A percentile compares a stretch with the other conserved stretches of the same genome.
These are phyloP conservation scores for Microdochium nivale DNA, from an alignment of 2,329 filamentous ascomycete genomes.

Conservation along the genomic window DNA sequence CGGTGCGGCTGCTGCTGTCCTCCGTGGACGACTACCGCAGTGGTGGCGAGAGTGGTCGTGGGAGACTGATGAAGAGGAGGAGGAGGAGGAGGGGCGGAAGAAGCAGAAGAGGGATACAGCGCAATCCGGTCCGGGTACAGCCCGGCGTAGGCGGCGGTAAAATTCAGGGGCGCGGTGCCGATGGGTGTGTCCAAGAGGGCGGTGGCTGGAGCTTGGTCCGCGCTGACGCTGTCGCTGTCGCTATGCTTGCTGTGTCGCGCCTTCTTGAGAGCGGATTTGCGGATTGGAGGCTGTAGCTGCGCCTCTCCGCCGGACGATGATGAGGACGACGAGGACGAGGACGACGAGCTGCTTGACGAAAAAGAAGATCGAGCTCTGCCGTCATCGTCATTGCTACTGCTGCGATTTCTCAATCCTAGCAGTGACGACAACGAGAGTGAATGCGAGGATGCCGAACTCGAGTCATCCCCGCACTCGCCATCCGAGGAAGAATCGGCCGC, in stretches of 20 bases:
- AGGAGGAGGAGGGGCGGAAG: too few relatives aligned
- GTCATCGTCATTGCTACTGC: neutral
- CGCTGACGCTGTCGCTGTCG: neutral
- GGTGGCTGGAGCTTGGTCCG: neutral
- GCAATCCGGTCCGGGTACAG: conserved; percentile 8
- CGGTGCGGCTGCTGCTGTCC: conserved; percentile 1
- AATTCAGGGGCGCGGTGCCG: conserved; percentile 1
- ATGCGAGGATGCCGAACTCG: neutral
- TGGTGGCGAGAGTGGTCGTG: neutral
- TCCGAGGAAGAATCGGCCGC: neutral
- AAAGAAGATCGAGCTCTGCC: neutral
- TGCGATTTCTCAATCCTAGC: neutral
- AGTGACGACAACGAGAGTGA: neutral
- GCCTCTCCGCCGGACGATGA: neutral
- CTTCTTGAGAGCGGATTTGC: conserved; percentile 3
- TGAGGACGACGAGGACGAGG: neutral
- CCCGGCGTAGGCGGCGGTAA: conserved; percentile 6
- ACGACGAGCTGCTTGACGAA: neutral
- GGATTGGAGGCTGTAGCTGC: neutral
- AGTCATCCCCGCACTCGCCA: neutral
- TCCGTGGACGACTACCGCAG: neutral
- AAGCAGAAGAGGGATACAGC: neutral
- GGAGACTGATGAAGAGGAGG: neutral
- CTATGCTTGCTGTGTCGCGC: neutral
- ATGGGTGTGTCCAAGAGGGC: neutral